These are phyloP conservation scores for Xylaria venustula DNA, from an alignment of 495 filamentous ascomycete species.

Conservation along the genomic window DNA sequence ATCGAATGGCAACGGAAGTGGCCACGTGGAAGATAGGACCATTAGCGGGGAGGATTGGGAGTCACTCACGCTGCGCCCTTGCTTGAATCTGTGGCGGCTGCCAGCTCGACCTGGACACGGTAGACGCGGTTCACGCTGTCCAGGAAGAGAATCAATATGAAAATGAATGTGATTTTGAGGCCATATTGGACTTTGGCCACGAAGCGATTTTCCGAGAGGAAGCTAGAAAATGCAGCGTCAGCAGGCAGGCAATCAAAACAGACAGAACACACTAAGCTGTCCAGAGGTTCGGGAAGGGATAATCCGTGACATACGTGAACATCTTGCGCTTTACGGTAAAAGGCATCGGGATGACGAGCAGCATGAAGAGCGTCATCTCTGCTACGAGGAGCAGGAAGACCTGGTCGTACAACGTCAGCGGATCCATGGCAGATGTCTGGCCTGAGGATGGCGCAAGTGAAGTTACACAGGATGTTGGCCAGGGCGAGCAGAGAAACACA, in stretches of 20 bases:
- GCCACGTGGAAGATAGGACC: not conserved
- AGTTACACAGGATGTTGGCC: too few species aligned
- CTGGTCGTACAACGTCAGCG: constrained; percentile 50
- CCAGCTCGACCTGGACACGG: constrained; percentile 88
- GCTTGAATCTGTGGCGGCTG: constrained; percentile 49
- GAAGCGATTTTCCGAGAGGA: constrained; percentile 80
- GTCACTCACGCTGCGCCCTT: constrained; percentile 22
- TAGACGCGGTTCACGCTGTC: constrained; percentile 99
- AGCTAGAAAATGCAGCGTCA: constrained; percentile 31
- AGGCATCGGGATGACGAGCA: constrained; percentile 87
- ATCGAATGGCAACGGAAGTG: not conserved
- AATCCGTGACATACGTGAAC: constrained; percentile 65
- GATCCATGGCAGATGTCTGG: not conserved
- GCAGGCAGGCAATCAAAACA: not conserved
- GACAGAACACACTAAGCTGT: too few species aligned
- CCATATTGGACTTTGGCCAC: constrained; percentile 53
- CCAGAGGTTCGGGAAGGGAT: not conserved
- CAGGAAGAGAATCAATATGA: constrained; percentile 96
- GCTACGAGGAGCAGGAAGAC: constrained; percentile 89
- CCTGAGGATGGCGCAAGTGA: not conserved
- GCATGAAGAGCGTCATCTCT: constrained; percentile 92
- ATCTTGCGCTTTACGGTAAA: constrained; percentile 83
- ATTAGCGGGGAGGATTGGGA: not conserved
- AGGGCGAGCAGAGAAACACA: constrained; percentile 32
- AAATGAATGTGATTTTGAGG: constrained; percentile 91